Conservation (phyloP, 1,139 yeast species). For the Saccharomyces hybrid region DNA sequence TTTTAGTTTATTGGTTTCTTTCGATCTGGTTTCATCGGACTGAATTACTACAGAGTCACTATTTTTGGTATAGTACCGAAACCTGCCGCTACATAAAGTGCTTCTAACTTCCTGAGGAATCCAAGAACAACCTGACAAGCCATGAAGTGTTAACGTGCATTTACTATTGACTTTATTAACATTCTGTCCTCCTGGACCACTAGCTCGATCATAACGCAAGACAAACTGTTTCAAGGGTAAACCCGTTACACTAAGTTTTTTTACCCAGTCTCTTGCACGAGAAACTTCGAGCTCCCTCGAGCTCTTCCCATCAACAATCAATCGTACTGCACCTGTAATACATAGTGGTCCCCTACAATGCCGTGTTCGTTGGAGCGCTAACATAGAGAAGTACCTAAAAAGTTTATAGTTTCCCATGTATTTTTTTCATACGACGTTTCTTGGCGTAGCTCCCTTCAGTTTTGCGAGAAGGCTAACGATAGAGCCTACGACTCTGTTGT, state of each 20-base stretch:
- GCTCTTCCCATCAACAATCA: not conserved
- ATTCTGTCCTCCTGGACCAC: constrained; percentile 95
- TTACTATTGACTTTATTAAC: constrained; percentile 81
- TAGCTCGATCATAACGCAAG: constrained; percentile 58
- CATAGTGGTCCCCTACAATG: not conserved
- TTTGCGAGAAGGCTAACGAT: not conserved
- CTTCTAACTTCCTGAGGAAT: constrained; percentile 47
- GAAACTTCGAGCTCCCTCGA: not conserved
- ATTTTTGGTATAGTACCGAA: constrained; percentile 50
- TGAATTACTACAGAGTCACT: constrained; percentile 55
- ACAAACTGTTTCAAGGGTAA: constrained; percentile 49
- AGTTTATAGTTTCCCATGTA: not conserved
- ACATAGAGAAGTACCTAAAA: not conserved
- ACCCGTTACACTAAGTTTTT: constrained; percentile 28
- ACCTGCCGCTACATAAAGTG: constrained; percentile 11
- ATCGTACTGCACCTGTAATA: not conserved
- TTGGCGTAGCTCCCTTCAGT: not conserved
- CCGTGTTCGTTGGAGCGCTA: not conserved
- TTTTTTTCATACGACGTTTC: not conserved
- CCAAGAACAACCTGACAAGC: constrained; percentile 54
- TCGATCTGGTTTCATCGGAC: constrained; percentile 52
- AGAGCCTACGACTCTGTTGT: not conserved
- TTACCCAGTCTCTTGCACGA: constrained; percentile 43
- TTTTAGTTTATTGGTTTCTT: constrained; percentile 49
- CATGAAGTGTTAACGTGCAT: constrained; percentile 54